Conservation (phyloP, 1,139 yeast genomes). For the Nakaseomyces delphensis region DNA sequence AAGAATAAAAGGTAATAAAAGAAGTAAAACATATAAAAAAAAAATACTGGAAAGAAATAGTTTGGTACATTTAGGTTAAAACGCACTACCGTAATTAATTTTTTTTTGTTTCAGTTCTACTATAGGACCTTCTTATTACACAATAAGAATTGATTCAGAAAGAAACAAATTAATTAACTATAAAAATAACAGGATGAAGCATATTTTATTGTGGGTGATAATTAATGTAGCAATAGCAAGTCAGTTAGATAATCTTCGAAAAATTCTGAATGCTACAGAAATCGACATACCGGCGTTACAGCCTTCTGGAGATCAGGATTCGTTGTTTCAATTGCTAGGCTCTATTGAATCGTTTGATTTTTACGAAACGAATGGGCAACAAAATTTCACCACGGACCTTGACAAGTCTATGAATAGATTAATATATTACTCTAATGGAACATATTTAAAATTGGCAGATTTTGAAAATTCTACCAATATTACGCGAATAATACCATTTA, state of each 20-base stretch:
- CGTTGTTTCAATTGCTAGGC: constrained; percentile 55
- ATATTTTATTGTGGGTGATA: background rate
- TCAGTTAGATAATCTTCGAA: constrained; percentile 15
- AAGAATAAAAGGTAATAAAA: too few species aligned
- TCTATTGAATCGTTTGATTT: constrained; percentile 52
- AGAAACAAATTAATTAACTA: background rate
- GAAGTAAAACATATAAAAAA: too few species aligned
- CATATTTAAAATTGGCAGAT: constrained; percentile 20
- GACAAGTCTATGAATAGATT: constrained; percentile 17
- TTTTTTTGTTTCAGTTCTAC: too few species aligned
- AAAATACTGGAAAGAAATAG: too few species aligned
- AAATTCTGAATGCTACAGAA: constrained; percentile 11
- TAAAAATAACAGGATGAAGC: background rate
- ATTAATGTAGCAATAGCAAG: constrained; percentile 7
- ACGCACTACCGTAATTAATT: too few species aligned
- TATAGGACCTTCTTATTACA: too few species aligned
- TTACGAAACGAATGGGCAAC: constrained; percentile 48
- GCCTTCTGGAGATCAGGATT: constrained; percentile 30
- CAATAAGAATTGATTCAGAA: background rate
- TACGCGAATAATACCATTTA: constrained; percentile 26
- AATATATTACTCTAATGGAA: constrained; percentile 26
- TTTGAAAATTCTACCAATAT: constrained; percentile 23
- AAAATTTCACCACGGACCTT: constrained; percentile 32
- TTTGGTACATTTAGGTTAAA: too few species aligned
- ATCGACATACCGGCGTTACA: constrained; percentile 13